Base-by-base conservation (phyloP, 225 moss, liverwort and hornwort species). In the Thuidium tamariscinum region DNA sequence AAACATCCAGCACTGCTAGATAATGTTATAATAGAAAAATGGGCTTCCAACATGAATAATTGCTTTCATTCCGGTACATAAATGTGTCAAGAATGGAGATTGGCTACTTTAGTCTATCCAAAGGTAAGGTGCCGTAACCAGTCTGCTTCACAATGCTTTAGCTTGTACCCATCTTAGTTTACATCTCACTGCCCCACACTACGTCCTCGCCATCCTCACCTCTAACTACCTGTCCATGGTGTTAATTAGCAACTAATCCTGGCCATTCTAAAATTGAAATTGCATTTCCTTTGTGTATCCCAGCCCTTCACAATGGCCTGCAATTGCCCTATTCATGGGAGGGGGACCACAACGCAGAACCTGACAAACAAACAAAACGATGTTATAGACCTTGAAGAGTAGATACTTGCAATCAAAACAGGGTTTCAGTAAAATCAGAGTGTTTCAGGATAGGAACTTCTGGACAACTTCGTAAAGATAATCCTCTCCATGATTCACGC, bases 291-390 rank as follows among this genome's bases (percentile, higher is more conserved):
- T 99, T 13, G 93, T 89, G 83, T 86, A 97, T 68, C 97, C 98
- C 62, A 99, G 91, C 22, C 92, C 92, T 81, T 99, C 97, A 76
- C 89, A 92, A 88, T 99, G 95, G 61, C 86, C 88, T 78, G 91
- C 94, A 87, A 99, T 93, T n/a, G 98, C 98, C 92, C 88, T 96
- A 85, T 99, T 99, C 98, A 99, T 99, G 69, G 87, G 89, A 48
- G 83, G 95, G 68, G 98, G 98, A 83, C 98, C 98, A 88, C 98
- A 99, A 71, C 98, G 93, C 89, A 99, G 86, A 74, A 97, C 74
- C 98, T 98, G 94, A 25, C 59, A 89, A 83, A 86, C 16, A 84
- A 34, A 22, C 13, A 69, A 49, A 59, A 61, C 51, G 17, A 90
- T 65, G 79, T 90, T 39, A 88, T 49, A 85, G 49, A 67, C 30